Base-by-base conservation (phyloP, 106 monocot species). In the Allium sativum region DNA sequence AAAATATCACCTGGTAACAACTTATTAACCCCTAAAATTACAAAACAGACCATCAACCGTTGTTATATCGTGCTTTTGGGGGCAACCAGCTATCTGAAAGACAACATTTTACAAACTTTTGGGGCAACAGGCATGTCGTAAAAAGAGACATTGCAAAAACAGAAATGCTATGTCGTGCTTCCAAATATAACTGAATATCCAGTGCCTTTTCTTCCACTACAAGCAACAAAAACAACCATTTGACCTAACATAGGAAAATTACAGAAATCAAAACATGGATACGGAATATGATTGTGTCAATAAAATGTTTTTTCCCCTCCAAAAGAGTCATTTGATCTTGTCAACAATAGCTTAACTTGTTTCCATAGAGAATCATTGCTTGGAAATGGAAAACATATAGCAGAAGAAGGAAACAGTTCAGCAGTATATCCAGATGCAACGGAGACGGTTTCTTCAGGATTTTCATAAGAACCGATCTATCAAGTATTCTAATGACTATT, bases 61-160 rank as follows among this genome's bases (percentile, higher is more conserved):
- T n/a, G n/a, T n/a, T n/a, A n/a, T n/a, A n/a, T n/a, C n/a, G n/a
- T n/a, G n/a, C n/a, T n/a, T n/a, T n/a, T n/a, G n/a, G n/a, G n/a
- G n/a, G n/a, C n/a, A n/a, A n/a, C n/a, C n/a, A n/a, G 15, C 46
- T 70, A 87, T 82, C 87, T 83, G 71, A 87, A 82, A 55, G 87
- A 87, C 55, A 87, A 68, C 87, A 87, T 87, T 70, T 74, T 74
- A 45, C 69, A 67, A 53, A 87, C 77, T 72, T 68, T 79, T 10
- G 87, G 87, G 53, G 87, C 79, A 68, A 40, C 18, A 40, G 87
- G 87, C 65, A 87, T 83, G 61, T 79, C 69, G 82, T 87, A 52
- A 87, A 87, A 65, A 87, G 79, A 55, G 87, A 87, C 41, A 79
- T 87, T 22, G 87, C 73, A 66, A 87, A 83, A 59, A 87, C 82